Percentiles rank a stretch among this genome's conserved stretches.
These are phyloP conservation scores for Nicotiana rustica DNA, from an alignment of 305 asterid species.

Conservation along the genomic window DNA sequence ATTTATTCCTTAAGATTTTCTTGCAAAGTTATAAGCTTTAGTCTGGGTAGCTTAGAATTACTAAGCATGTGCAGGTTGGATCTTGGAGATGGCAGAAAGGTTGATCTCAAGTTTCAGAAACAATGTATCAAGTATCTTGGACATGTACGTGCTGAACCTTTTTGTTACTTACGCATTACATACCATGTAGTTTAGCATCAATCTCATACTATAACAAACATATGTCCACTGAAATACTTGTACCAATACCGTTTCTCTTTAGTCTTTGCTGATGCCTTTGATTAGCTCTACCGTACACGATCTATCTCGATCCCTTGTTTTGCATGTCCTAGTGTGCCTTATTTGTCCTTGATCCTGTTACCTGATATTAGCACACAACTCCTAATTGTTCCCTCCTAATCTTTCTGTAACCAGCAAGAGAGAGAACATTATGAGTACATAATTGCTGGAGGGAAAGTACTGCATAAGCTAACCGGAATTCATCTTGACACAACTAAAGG, in stretches of 20 bases:
- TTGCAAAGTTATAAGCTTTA: too few relatives aligned
- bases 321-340: neutral
- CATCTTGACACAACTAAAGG: slow-evolving; percentile 57
- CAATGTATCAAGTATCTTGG: too few relatives aligned
- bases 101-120: too few relatives aligned
- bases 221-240: neutral
- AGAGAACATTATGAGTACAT: slow-evolving; percentile 63
- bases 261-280: neutral
- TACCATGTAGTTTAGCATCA: slow-evolving; percentile 13
- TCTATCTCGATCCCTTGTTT: too few relatives aligned
- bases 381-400: slow-evolving; percentile 1
- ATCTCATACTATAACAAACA: neutral
- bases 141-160: too few relatives aligned
- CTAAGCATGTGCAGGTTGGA: too few relatives aligned
- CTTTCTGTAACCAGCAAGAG: slow-evolving; percentile 60
- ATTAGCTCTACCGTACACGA: neutral
- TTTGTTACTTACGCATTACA: too few relatives aligned
- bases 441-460: slow-evolving; percentile 56
- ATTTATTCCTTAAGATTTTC: too few relatives aligned
- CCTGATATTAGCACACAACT: neutral
- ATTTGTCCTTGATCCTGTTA: neutral
- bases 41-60: too few relatives aligned
- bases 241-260: neutral
- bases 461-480: slow-evolving; percentile 53
- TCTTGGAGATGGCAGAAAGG: too few relatives aligned